Evolutionary conservation across 495 filamentous ascomycete genomes (phyloP), one percentile per base, ranked within the genome.

Genomic region (Daldinia bambusicola): DNA sequence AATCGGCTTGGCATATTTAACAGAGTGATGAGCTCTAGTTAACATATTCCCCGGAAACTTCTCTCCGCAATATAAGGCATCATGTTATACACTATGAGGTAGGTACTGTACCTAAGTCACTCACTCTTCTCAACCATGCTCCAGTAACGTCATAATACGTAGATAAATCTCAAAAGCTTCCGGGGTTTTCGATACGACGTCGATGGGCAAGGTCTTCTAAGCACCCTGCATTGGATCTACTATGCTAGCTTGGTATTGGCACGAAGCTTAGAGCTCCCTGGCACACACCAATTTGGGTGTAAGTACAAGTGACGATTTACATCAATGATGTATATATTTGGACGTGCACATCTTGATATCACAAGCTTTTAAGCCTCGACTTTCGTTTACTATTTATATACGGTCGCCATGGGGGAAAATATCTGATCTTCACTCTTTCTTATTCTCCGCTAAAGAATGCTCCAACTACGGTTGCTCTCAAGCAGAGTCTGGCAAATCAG

Each of bases 111-210:
- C 10, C 3, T 22, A 50, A 8, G n/a, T n/a, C n/a, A n/a, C n/a
- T 36, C 16, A 7, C 14, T 14, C 38, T 37, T 32, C 53, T 32
- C 30, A 6, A 26, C 50, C 34, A 22, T 26, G 8, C 7, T 16
- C 22, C 13, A 48, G 51, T 18, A 38, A 63, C 60, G 66, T 69
- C 66, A 69, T 69, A 37, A 51, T 69, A 18, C 31, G 41, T 51
- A 40, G 31, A 20, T 48, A 40, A 40, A 57, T 68, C 41, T 63
- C n/a, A 57, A 0, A 63, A 51, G 2, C 30, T 37, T 20, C 4
- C 18, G 38, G 1, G 6, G 16, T 41, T 58, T 38, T 31, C 13
- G 13, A 61, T 55, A 31, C 20, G 2, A 43, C 14, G 38, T 67
- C 51, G 38, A 38, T 14, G 6, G 14, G n/a, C 13, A 22, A 43